Conservation (phyloP, 768 basidiomycete species). For the Termitomyces sp. region DNA sequence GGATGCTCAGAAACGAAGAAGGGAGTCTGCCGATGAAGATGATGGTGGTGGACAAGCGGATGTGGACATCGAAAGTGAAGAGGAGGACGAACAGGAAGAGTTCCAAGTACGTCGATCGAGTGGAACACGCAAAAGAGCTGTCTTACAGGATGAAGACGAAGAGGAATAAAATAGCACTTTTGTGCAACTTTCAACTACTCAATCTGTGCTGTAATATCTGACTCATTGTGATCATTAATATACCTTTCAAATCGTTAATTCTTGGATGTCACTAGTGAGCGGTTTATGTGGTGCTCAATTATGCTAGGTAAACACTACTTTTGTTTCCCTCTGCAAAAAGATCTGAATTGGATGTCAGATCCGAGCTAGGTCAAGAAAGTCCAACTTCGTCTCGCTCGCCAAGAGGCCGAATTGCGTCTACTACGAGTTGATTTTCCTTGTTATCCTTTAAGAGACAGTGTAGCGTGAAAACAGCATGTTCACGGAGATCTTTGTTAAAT, state of each 20-base stretch:
- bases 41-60: conserved; percentile 23
- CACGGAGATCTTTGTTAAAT: conserved; percentile 63
- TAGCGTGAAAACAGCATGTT: conserved; percentile 86
- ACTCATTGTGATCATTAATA: not conserved
- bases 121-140: conserved; percentile 49
- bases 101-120: conserved; percentile 54
- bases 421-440: conserved; percentile 70
- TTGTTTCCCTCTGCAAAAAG: not conserved
- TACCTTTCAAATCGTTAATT: not conserved
- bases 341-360: not conserved
- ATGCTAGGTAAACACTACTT: not conserved
- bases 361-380: conserved; percentile 16
- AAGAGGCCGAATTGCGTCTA: conserved; percentile 65
- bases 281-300: not conserved
- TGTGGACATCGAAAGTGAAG: conserved; percentile 23
- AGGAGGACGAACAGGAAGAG: conserved; percentile 61
- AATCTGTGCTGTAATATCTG: not conserved
- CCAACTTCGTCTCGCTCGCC: conserved; percentile 54
- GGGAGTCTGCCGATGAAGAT: conserved; percentile 25
- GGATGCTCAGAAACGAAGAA: conserved; percentile 41
- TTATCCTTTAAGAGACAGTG: conserved; percentile 76
- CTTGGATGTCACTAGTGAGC: not conserved
- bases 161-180: conserved; percentile 19
- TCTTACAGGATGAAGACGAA: conserved; percentile 66
- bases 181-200: not conserved